Conservation (phyloP, 2,329 filamentous ascomycete genomes). For the Fusarium sublunatum region DNA sequence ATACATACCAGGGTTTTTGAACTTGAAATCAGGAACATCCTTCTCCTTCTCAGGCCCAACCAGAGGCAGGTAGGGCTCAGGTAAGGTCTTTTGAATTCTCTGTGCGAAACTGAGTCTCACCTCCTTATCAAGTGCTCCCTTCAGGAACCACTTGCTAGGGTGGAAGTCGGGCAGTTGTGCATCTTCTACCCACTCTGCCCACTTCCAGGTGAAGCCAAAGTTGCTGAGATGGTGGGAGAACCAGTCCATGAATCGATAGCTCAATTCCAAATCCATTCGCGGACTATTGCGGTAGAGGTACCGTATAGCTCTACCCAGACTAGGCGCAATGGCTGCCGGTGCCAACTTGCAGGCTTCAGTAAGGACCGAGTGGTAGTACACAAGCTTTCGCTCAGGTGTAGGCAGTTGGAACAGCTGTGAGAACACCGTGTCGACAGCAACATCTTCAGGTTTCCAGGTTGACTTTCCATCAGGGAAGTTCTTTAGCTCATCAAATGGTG, state of each 20-base stretch:
- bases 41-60: conserved; percentile 91
- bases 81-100: conserved; percentile 92
- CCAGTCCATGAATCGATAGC: conserved; percentile 93
- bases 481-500: conserved; percentile 88
- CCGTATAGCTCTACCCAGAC: conserved; percentile 90
- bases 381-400: conserved; percentile 87
- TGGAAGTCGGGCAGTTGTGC: conserved; percentile 80
- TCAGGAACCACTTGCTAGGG: conserved; percentile 93
- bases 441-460: conserved; percentile 97
- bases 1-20: conserved; percentile 75
- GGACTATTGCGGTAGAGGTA: conserved; percentile 87
- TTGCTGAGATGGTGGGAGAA: conserved; percentile 98
- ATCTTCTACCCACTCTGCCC: conserved; percentile 95
- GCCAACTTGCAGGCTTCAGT: conserved; percentile 97
- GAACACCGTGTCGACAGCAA: conserved; percentile 97
- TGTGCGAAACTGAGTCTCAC: conserved; percentile 96
- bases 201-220: conserved; percentile 99
- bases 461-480: conserved; percentile 72
- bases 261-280: conserved; percentile 86
- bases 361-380: conserved; percentile 95
- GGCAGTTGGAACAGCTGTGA: conserved; percentile 93
- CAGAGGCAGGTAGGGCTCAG: conserved; percentile 81
- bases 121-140: conserved; percentile 92
- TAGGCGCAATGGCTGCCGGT: conserved; percentile 94
- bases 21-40: conserved; percentile 97